These are phyloP conservation scores for Erodium moschatum DNA, from an alignment of 441 rosid genomes.

Conservation along the genomic window DNA sequence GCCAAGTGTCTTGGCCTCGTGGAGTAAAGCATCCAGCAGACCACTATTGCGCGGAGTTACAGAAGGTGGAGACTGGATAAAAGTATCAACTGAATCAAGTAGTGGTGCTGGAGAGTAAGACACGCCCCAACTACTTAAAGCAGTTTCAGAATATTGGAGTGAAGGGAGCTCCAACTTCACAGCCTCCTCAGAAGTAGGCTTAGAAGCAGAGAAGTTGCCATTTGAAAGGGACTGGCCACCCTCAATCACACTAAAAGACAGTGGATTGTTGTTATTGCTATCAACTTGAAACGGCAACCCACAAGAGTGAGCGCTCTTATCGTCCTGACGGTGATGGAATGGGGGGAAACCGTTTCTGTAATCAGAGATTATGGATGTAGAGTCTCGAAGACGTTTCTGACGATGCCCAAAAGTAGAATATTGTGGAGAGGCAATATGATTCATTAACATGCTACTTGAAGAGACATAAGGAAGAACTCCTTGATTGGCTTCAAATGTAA, in stretches of 20 bases:
- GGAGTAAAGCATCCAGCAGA: constrained; percentile 80
- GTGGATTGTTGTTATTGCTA: constrained; percentile 40
- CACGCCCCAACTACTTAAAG: constrained; percentile 61
- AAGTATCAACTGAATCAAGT: constrained; percentile 60
- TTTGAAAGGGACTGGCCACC: constrained; percentile 73
- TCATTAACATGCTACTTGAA: constrained; percentile 49
- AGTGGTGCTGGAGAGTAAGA: constrained; percentile 55
- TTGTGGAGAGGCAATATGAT: constrained; percentile 50
- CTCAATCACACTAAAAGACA: constrained; percentile 46
- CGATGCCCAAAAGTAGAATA: constrained; percentile 50
- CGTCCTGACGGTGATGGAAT: constrained; percentile 42
- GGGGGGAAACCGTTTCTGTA: constrained; percentile 44
- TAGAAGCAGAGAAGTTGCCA: constrained; percentile 85
- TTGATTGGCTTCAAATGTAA: constrained; percentile 52
- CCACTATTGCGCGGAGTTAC: constrained; percentile 68
- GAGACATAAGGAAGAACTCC: constrained; percentile 45
- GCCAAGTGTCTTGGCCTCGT: constrained; percentile 62
- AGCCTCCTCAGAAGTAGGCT: constrained; percentile 48
- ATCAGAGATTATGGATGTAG: constrained; percentile 36
- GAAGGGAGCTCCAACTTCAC: constrained; percentile 29
- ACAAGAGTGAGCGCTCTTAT: constrained; percentile 39
- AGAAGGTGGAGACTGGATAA: constrained; percentile 68
- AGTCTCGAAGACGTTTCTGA: constrained; percentile 58
- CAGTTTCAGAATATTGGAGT: constrained; percentile 89
- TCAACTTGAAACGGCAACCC: constrained; percentile 41